Evolutionary conservation across 1,284 basidiomycete species (phyloP), one percentile per base, ranked within the genome.

Genomic region (Vanrija pseudolonga): DNA sequence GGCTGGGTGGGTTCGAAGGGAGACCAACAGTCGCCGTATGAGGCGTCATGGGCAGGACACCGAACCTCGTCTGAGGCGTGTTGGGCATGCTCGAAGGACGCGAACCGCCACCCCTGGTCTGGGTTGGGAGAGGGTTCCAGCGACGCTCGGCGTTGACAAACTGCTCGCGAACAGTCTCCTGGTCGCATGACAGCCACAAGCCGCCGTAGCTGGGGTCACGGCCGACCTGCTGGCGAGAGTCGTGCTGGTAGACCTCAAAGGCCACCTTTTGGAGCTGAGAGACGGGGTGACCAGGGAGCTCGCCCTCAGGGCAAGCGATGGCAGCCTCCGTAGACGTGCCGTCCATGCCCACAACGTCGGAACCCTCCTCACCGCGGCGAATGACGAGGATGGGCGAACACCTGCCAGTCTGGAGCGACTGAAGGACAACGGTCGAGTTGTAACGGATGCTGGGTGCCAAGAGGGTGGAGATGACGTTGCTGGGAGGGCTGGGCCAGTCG

Each of bases 231-330:
- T 53, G 53, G 53, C 59, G 56, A 15, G 44, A 60, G 41, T 61
- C 62, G 20, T 82, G 79, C 65, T 88, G 86, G 68, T 85, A 92
- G 9, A 93, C 85, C 76, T 94, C 91, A 62, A 94, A 90, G 0
- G 90, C 91, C 59, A 94, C 74, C 65, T 93, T 97, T 79, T 96
- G 93, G 50, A 96, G 80, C 70, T 98, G 95, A 18, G 90, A 93
- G 20, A 97, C 91, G 5, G 92, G 88, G 68, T 97, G 92, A 4
- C 93, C 92, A 56, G 89, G 88, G 1, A 89, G 85, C 75, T 97
- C 94, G 26, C 90, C 89, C 6, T 85, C 83, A 1, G 84, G 77
- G 63, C 88, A 90, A 69, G 71, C 68, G 1, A 65, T 26, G 5
- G 57, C 56, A 2, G 53, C 26, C 8, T 73, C 68, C 6, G 55